These are phyloP conservation scores for Xylariales sp. DNA, from an alignment of 2,329 filamentous ascomycete genomes.

Conservation along the genomic window DNA sequence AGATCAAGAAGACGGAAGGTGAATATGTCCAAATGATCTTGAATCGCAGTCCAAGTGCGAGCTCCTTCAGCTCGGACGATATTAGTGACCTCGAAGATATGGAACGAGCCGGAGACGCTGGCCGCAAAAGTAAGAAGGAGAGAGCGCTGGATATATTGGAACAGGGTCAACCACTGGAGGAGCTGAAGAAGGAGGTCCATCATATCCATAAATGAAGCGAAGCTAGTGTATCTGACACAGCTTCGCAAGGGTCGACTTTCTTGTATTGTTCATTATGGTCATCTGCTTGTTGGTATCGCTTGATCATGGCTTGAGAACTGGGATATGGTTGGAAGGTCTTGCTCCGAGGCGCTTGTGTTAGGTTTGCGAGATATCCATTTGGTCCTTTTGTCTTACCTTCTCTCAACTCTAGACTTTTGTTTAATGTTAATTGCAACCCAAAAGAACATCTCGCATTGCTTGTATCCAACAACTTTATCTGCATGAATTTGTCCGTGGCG, in stretches of 20 bases:
- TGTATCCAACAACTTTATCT: too few species aligned
- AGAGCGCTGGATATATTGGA: constrained; percentile 45
- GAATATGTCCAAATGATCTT: constrained; percentile 48
- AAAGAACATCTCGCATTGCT: too few species aligned
- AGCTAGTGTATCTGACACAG: neutral
- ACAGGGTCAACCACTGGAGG: neutral
- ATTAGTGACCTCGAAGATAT: constrained; percentile 47
- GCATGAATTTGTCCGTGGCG: too few species aligned
- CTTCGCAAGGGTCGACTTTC: neutral
- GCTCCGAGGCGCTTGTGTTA: too few species aligned
- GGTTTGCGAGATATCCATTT: too few species aligned
- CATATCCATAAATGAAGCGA: neutral
- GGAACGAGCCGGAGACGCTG: constrained; percentile 31
- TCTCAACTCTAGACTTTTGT: too few species aligned
- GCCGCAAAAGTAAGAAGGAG: constrained; percentile 47
- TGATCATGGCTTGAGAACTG: too few species aligned
- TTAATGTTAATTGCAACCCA: too few species aligned
- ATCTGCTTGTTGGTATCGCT: neutral
- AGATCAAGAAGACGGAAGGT: constrained; percentile 65
- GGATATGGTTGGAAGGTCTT: too few species aligned
- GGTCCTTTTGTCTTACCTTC: too few species aligned
- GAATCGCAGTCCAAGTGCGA: constrained; percentile 47
- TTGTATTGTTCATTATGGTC: too few species aligned
- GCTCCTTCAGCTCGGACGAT: constrained; percentile 46
- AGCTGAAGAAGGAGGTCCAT: constrained; percentile 2